Percentiles rank a stretch among this genome's conserved stretches.
Conservation (phyloP, 352 stramenopile species). For the Hyaloperonospora arabidopsidis region DNA sequence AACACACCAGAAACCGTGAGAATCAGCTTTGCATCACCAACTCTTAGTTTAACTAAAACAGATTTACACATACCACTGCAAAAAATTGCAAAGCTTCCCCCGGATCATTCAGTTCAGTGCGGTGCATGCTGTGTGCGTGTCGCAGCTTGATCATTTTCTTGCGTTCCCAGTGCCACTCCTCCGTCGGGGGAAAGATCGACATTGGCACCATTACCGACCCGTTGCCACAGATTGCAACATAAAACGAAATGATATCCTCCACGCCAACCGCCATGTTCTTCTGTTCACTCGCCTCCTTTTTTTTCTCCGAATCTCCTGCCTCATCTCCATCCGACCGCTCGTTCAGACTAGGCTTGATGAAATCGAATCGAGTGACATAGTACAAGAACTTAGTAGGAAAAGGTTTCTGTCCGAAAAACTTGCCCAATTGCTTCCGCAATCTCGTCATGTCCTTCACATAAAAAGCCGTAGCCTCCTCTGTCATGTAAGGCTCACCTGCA, state of each 20-base stretch:
- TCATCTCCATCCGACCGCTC: conserved; percentile 32
- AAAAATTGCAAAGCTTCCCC: conserved; percentile 79
- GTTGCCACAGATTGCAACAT: conserved; percentile 81
- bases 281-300: not conserved
- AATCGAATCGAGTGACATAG: conserved; percentile 79
- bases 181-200: conserved; percentile 72
- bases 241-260: conserved; percentile 68
- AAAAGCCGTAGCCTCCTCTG: conserved; percentile 53
- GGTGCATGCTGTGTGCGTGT: conserved; percentile 75
- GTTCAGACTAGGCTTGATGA: conserved; percentile 52
- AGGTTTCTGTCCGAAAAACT: conserved; percentile 78
- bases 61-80: conserved; percentile 38
- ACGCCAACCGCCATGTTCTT: conserved; percentile 24
- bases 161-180: conserved; percentile 78
- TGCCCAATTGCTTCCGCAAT: conserved; percentile 51
- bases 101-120: conserved; percentile 58
- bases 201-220: conserved; percentile 82
- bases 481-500: conserved; percentile 49
- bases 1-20: not conserved
- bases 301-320: conserved; percentile 10
- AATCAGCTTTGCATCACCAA: not conserved
- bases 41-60: not conserved
- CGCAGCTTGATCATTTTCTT: conserved; percentile 80
- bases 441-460: conserved; percentile 65
- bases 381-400: conserved; percentile 82